Base-by-base conservation (phyloP, 2,329 filamentous ascomycete species). In the Orbilia oligospora region DNA sequence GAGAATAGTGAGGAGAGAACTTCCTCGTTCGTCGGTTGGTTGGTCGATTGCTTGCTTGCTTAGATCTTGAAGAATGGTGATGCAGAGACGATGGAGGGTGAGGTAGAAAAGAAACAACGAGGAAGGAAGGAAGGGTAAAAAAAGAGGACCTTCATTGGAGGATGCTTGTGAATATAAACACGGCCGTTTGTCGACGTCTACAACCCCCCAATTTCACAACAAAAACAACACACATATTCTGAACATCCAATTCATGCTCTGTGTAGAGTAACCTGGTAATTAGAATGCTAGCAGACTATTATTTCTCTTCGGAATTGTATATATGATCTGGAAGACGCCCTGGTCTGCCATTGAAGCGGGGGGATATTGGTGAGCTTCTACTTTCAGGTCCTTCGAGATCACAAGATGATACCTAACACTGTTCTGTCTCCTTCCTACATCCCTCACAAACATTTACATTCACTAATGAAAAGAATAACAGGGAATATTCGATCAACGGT, bases 181-280 rank as follows among this genome's bases (percentile, higher is more conserved):
- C 16, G 2, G 51, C 16, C 16, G 24, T 36, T 5, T 36, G 18
- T 41, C 12, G 30, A 36, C 30, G 53, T 58, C 30, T 20, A 58
- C 30, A 58, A 30, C 51, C 33, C 44, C 18, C 24, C 9, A 5
- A 61, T 61, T 58, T 24, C 20, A n/a, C 56, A 61, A 61, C 56
- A 61, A 61, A 61, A 61, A 44, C 56, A 61, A 61, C 56, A 44
- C 56, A 41, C 10, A 41, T 12, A 16, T 16, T 41, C 38, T n/a
- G 8, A 36, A 36, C 33, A 14, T 22, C 24, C 24, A 51, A n/a
- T 30, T 33, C 51, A 27, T 9, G 22, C 9, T 27, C 5, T 2
- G 9, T 1, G 27, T 27, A 20, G 22, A 24, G 6, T 3, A 4
- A 51, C 14, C 10, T 5, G 3, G 8, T 12, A 27, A 24, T 27